Evolutionary conservation across 257 asterid species (phyloP).

Genomic region (Scutellaria barbata): DNA sequence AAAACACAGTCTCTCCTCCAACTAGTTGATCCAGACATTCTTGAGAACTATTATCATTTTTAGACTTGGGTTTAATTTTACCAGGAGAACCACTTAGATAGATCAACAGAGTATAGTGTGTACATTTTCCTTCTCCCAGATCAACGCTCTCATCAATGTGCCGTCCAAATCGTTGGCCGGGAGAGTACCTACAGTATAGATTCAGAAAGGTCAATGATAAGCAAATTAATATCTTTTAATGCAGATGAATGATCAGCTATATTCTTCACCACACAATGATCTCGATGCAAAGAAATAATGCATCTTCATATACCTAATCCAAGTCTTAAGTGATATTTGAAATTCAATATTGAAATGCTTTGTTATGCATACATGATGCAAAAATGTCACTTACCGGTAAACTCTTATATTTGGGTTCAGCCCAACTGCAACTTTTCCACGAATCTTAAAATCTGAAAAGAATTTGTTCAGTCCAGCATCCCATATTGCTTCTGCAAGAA

Average conservation of each 20-base stretch:
- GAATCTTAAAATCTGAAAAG: constrained; percentile 70
- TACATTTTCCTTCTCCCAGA: constrained; percentile 80
- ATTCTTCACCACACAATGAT: not conserved
- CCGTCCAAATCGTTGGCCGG: constrained; percentile 87
- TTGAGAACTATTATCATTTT: constrained; percentile 47
- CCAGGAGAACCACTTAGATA: constrained; percentile 76
- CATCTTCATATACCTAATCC: constrained; percentile 5
- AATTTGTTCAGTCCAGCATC: constrained; percentile 68
- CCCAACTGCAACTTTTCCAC: constrained; percentile 86
- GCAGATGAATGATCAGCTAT: not conserved
- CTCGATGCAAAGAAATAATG: not conserved
- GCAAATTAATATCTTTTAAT: not conserved
- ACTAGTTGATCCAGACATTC: constrained; percentile 58
- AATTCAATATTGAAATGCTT: not conserved
- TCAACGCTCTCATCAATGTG: constrained; percentile 91
- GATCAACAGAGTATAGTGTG: constrained; percentile 80
- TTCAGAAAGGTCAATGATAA: constrained; percentile 21
- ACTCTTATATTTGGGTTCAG: constrained; percentile 84
- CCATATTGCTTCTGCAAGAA: constrained; percentile 83
- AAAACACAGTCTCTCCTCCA: constrained; percentile 98
- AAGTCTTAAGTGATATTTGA: no score
- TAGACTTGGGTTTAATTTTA: constrained; percentile 57
- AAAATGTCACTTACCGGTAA: constrained; percentile 63
- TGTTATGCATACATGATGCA: not conserved
- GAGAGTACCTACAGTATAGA: constrained; percentile 59